Conservation (phyloP, 1,139 yeast species). For the Geotrichum klebahnii region DNA sequence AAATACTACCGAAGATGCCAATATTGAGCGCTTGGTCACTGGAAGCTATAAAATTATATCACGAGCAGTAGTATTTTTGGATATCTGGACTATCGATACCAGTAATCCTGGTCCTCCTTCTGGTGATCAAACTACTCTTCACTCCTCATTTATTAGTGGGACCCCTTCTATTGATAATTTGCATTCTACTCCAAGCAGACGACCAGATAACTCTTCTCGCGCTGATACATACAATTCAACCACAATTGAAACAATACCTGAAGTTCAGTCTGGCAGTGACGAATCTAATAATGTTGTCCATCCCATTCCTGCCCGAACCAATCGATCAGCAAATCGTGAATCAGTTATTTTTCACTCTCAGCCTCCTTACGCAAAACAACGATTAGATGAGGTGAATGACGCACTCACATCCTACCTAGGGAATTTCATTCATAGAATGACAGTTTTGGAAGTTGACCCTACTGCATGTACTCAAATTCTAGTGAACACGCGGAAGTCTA, state of each 20-base stretch:
- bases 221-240: not conserved
- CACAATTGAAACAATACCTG: constrained; percentile 18
- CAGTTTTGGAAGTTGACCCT: constrained; percentile 34
- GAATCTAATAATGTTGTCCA: not conserved
- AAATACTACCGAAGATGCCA: constrained; percentile 60
- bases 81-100: constrained; percentile 54
- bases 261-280: constrained; percentile 9
- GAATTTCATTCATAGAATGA: constrained; percentile 37
- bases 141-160: constrained; percentile 12
- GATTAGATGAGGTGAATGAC: constrained; percentile 72
- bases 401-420: constrained; percentile 69
- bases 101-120: constrained; percentile 18
- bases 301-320: constrained; percentile 4
- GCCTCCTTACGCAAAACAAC: constrained; percentile 66
- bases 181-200: constrained; percentile 8
- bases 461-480: constrained; percentile 39
- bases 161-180: constrained; percentile 12
- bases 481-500: constrained; percentile 41
- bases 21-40: constrained; percentile 65
- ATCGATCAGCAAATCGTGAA: constrained; percentile 26
- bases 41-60: constrained; percentile 72
- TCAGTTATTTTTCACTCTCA: constrained; percentile 36
- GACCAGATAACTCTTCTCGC: not conserved
- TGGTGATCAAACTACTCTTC: constrained; percentile 10
- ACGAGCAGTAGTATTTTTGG: constrained; percentile 67